Evolutionary conservation across 2,329 filamentous ascomycete genomes (phyloP).

Genomic region (Aspergillus calidoustus): DNA sequence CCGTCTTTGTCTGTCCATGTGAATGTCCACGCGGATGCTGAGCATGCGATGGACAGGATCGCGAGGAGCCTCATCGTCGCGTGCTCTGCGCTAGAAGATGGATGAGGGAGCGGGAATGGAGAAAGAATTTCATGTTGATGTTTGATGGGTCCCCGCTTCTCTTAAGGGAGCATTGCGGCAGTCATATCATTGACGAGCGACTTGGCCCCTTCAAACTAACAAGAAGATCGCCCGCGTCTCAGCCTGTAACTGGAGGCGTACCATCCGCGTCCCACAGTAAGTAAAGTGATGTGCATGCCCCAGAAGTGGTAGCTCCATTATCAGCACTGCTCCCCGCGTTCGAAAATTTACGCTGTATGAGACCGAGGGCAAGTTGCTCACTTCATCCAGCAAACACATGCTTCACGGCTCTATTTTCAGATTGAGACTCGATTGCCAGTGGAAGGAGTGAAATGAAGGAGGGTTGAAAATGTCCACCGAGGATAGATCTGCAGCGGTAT

Average conservation of each 20-base stretch:
- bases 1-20: conserved; percentile 17
- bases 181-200: background rate
- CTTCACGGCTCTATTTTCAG: background rate
- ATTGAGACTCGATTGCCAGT: background rate
- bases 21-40: conserved; percentile 16
- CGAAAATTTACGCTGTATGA: background rate
- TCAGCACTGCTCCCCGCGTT: background rate
- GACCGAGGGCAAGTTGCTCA: background rate
- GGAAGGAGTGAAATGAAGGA: background rate
- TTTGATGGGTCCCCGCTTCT: background rate
- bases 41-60: background rate
- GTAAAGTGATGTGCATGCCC: background rate
- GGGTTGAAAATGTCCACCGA: background rate
- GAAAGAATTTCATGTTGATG: background rate
- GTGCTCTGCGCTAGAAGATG: background rate
- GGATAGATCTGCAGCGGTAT: background rate
- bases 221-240: background rate
- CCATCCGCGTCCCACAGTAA: background rate
- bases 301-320: background rate
- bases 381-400: background rate
- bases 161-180: background rate
- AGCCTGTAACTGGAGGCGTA: background rate
- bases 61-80: background rate
- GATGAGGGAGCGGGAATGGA: background rate
- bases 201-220: background rate